Evolutionary conservation across 306 rosid species (phyloP), one percentile per base, ranked within the genome.

Genomic region (Crotalaria pallida): DNA sequence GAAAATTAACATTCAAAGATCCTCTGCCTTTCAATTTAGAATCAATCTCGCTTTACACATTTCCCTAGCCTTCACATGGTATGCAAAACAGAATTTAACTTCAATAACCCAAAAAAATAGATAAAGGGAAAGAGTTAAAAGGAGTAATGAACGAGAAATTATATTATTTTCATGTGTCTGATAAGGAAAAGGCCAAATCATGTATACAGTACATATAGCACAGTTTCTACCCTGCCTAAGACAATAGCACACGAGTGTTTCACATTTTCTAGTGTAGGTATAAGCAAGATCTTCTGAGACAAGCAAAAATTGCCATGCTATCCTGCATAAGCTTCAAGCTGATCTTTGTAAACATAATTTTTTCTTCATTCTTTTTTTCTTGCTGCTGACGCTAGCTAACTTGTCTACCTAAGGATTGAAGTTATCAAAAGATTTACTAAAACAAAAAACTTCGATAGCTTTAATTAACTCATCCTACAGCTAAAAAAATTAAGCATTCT

Each of bases 241-340:
- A 36, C 26, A 48, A 49, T 16, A 47, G 3, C 26, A 74, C 51
- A 31, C 13, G 73, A 56, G 48, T 34, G 18, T 63, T 41, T 47
- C 65, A 7, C 36, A 15, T n/a, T 63, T 41, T 57, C 24, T 36
- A 73, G 64, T 15, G 10, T 36, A 73, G 55, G 49, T 38, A 60
- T 27, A 17, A 21, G 72, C 45, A 52, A 40, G 65, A 73, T 55
- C 58, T 74, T 43, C 72, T 26, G 9, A 41, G 23, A 34, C 24
- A 26, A 33, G 9, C 11, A 33, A 15, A 16, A 10, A 33, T 16
- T 33, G 65, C 16, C 43, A 31, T n/a, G 49, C 33, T 31, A 45
- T 45, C 50, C 16, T 36, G 48, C 45, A 44, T 24, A 57, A 58
- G 76, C 49, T 58, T 71, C 76, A 58, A 45, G 76, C 9, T 71